Conservation (phyloP, 2,329 filamentous ascomycete genomes). For the Trichoderma sp. region DNA sequence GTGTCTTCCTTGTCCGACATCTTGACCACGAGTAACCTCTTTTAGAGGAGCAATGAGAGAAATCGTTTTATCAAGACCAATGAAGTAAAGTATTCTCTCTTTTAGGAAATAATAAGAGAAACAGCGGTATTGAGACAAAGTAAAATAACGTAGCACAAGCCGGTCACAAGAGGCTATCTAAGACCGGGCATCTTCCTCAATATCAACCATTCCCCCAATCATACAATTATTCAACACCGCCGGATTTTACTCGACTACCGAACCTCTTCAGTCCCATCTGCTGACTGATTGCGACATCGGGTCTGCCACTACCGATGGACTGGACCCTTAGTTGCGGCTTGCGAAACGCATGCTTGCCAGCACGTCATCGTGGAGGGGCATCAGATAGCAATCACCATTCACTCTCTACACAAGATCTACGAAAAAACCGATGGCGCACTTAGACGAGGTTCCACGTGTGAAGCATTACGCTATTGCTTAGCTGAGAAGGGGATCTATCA, state of each 20-base stretch:
- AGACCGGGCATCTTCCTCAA: neutral
- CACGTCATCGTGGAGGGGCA: conserved; percentile 15
- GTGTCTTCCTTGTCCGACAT: conserved; percentile 12
- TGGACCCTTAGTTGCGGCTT: conserved; percentile 1
- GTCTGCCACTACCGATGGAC: neutral
- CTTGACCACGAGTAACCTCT: neutral
- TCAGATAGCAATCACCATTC: neutral
- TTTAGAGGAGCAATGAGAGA: neutral
- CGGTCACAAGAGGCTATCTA: neutral
- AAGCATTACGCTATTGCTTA: neutral
- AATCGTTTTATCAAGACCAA: neutral
- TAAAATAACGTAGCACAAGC: neutral
- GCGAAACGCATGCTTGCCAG: conserved; percentile 20
- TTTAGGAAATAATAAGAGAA: neutral
- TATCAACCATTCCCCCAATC: conserved; percentile 10
- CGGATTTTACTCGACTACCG: neutral
- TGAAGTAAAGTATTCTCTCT: neutral
- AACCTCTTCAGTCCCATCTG: neutral
- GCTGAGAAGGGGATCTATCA: neutral
- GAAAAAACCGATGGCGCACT: neutral
- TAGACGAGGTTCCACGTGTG: neutral
- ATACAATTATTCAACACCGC: neutral
- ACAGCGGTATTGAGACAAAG: neutral
- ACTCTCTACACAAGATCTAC: neutral
- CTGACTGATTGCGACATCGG: conserved; percentile 18